Conservation (phyloP, 2,329 filamentous ascomycete genomes). For the Trichoderma harzianum region DNA sequence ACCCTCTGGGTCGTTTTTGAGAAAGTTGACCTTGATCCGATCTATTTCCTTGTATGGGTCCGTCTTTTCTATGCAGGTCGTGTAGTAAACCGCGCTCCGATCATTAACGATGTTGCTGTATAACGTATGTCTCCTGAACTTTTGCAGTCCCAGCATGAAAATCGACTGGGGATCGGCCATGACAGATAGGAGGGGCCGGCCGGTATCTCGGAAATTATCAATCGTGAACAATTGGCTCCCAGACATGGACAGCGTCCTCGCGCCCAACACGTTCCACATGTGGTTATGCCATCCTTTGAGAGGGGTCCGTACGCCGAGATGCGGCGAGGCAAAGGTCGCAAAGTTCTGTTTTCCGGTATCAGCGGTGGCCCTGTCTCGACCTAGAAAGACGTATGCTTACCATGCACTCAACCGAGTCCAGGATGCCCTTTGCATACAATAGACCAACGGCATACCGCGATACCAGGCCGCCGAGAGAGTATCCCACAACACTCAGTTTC, state of each 20-base stretch:
- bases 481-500: conserved; percentile 84
- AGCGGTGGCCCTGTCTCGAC: background rate
- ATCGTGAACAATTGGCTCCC: conserved; percentile 85
- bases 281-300: conserved; percentile 62
- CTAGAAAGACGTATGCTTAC: conserved; percentile 38
- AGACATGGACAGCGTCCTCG: conserved; percentile 75
- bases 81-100: conserved; percentile 76
- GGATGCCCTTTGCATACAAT: conserved; percentile 73
- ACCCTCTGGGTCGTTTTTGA: conserved; percentile 66
- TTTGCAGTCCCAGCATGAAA: conserved; percentile 74
- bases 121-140: conserved; percentile 71
- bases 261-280: conserved; percentile 80
- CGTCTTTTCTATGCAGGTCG: conserved; percentile 69
- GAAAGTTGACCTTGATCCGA: conserved; percentile 67
- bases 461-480: conserved; percentile 84
- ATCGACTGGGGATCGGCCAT: conserved; percentile 81
- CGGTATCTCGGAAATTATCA: conserved; percentile 79
- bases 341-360: conserved; percentile 61
- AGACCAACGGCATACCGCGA: conserved; percentile 83
- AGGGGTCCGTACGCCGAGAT: conserved; percentile 72
- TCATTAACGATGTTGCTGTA: conserved; percentile 91
- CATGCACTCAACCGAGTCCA: conserved; percentile 76
- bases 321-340: conserved; percentile 84
- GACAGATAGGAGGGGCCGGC: conserved; percentile 73
- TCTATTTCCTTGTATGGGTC: conserved; percentile 73